Evolutionary conservation across 192 early-diverging fungal species (phyloP), one percentile per base, ranked within the genome.

Genomic region (Coemansia sp.): DNA sequence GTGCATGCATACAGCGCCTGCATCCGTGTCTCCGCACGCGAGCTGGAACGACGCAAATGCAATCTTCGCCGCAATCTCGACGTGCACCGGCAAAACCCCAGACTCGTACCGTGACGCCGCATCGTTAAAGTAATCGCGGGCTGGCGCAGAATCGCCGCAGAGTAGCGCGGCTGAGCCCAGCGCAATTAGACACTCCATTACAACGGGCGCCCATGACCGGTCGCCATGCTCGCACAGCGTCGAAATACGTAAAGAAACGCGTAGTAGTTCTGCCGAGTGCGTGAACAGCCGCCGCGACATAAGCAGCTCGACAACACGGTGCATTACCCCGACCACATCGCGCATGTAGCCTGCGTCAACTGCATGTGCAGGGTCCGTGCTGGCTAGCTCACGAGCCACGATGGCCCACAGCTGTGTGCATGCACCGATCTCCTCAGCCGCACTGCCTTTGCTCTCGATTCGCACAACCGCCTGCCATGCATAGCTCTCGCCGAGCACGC

Each of bases 251-350:
- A 77, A 31, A 11, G 48, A 49, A 0, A 60, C 40, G 7, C 10
- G 31, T 18, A 60, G 35, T 8, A 77, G 9, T 12, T 55, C 48
- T 5, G 51, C 48, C 2, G 59, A 53, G 2, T 22, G 42, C 32
- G 65, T 30, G 28, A 64, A 59, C 56, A 71, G 40, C n/a, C 73
- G 64, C 21, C 74, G 56, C 8, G 74, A 67, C 64, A 71, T 35
- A 2, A 77, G 61, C 38, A 77, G 52, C n/a, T 67, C 74, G 0
- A 55, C 44, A 3, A 56, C 24, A 19, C 40, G 56, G 28, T 43
- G 40, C 45, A 77, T 70, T 18, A 51, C 0, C 10, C 52, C 58
- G 9, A 65, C 59, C 27, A 50, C 58, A 12, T 60, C 61, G n/a
- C 61, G 55, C 57, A 77, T 32, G 16, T 56, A 32, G 0, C 68